Conservation (phyloP, 1,284 basidiomycete genomes). For the Cryptococcus sp. region DNA sequence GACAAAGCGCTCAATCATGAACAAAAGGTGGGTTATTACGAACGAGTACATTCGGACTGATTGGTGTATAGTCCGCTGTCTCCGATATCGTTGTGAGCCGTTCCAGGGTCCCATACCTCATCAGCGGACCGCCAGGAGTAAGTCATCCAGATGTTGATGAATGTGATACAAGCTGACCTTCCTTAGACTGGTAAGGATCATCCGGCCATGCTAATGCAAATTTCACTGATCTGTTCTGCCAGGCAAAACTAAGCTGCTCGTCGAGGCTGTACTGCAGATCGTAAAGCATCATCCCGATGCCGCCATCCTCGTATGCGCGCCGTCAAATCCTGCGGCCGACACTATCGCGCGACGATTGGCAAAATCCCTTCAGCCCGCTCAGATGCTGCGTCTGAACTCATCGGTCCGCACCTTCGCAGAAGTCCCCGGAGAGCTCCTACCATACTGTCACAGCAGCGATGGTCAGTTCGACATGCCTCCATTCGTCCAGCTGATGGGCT, state of each 20-base stretch:
- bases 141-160: conserved; percentile 3
- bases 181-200: background rate
- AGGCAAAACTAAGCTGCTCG: conserved; percentile 52
- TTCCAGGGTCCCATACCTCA: conserved; percentile 29
- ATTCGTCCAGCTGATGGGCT: conserved; percentile 33
- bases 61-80: conserved; percentile 17
- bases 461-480: conserved; percentile 36
- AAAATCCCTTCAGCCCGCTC: conserved; percentile 15
- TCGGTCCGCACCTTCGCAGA: conserved; percentile 51
- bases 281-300: conserved; percentile 32
- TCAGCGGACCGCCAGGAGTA: conserved; percentile 38
- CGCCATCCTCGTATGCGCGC: conserved; percentile 48
- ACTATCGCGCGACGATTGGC: conserved; percentile 48
- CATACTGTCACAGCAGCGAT: conserved; percentile 25
- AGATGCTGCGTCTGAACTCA: conserved; percentile 46
- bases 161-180: too few species aligned
- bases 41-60: too few species aligned
- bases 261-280: conserved; percentile 49
- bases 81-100: conserved; percentile 10
- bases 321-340: conserved; percentile 53
- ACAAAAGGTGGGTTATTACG: conserved; percentile 29
- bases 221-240: conserved; percentile 11
- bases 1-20: conserved; percentile 44
- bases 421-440: conserved; percentile 34
- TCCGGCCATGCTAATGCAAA: background rate